Percentiles rank a stretch among this genome's conserved stretches.
These are phyloP conservation scores for Silene uniflora DNA, from an alignment of 148 eudicot species.

Conservation along the genomic window DNA sequence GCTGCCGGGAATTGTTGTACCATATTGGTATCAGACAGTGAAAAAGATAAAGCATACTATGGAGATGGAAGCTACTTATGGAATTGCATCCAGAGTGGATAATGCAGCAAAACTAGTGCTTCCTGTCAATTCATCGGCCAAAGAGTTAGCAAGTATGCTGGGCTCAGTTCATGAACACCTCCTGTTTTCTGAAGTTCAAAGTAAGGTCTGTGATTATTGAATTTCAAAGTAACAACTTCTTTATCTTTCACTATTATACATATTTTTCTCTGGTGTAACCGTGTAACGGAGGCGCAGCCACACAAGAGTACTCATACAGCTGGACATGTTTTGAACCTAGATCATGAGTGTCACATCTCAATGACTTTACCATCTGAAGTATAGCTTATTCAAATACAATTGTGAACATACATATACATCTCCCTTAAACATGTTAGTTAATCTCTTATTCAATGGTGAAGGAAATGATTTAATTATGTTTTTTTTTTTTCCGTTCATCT, in stretches of 20 bases:
- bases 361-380: too few relatives aligned
- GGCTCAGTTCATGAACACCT: constrained; percentile 22
- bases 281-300: too few relatives aligned
- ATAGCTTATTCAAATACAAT: too few relatives aligned
- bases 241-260: too few relatives aligned
- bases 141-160: constrained; percentile 36
- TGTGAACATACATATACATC: neutral
- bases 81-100: constrained; percentile 34
- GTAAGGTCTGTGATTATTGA: constrained; percentile 20
- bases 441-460: neutral
- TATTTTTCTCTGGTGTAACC: too few relatives aligned
- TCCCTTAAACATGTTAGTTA: neutral
- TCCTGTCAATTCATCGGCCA: constrained; percentile 38
- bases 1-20: constrained; percentile 39
- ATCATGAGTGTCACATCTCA: too few relatives aligned
- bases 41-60: constrained; percentile 34
- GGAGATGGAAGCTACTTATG: constrained; percentile 20
- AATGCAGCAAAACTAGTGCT: constrained; percentile 28
- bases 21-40: constrained; percentile 42
- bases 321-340: too few relatives aligned
- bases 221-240: neutral
- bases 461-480: neutral
- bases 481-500: neutral
- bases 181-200: constrained; percentile 26
- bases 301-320: too few relatives aligned